Evolutionary conservation across 1,284 basidiomycete genomes (phyloP).

Genomic region (Tranzscheliella williamsii): DNA sequence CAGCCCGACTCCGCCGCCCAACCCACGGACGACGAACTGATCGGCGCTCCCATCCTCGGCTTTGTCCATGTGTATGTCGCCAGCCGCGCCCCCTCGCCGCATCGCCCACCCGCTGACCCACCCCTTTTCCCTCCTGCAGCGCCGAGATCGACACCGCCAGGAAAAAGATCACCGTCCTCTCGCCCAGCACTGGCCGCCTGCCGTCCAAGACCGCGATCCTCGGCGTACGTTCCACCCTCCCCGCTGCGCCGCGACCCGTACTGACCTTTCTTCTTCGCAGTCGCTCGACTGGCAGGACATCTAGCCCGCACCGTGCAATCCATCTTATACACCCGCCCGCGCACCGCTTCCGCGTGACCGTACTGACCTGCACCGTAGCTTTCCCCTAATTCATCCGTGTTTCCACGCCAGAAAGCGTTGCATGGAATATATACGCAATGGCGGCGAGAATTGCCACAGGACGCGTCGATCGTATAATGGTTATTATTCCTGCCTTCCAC

Average conservation of each 20-base stretch:
- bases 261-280: background rate
- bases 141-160: conserved; percentile 50
- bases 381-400: no score
- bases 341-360: no score
- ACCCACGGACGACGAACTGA: conserved; percentile 46
- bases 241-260: background rate
- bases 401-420: no score
- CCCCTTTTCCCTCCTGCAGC: conserved; percentile 8
- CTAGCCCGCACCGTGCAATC: conserved; percentile 2
- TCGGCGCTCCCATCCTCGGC: conserved; percentile 50
- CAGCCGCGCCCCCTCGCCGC: background rate
- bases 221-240: conserved; percentile 29
- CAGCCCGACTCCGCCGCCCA: conserved; percentile 34
- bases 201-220: conserved; percentile 56
- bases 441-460: no score
- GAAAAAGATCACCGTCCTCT: conserved; percentile 56
- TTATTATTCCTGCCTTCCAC: conserved; percentile 25
- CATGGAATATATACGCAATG: no score
- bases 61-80: conserved; percentile 52
- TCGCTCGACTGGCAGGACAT: conserved; percentile 7
- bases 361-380: no score
- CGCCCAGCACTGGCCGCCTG: conserved; percentile 48
- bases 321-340: no score
- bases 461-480: conserved; percentile 13
- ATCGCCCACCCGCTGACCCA: background rate